Evolutionary conservation across 257 asterid genomes (phyloP), one percentile per base, ranked within the genome.

Genomic region (Solanum microdontum): DNA sequence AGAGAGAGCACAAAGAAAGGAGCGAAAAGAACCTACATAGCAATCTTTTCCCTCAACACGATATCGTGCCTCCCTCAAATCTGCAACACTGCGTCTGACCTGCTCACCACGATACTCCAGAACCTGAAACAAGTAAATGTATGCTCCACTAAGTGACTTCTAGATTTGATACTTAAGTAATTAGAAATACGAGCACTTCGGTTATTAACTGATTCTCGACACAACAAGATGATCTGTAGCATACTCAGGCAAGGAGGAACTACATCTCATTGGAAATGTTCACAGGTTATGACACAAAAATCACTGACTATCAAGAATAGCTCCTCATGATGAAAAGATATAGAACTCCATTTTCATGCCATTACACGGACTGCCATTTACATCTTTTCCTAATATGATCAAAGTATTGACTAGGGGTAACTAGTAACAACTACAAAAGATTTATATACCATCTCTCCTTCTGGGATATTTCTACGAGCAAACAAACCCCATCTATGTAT

Each of bases 401-500:
- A 48, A 82, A 17, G 85, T 19, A 82, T 30, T 82, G 6, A 48
- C 85, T 48, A 48, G 37, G 28, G 69, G 19, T 10, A 17, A 82
- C 40, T 66, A 48, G 69, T 48, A 28, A 82, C 28, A 82, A 48
- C 40, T 48, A 10, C 23, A 82, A 30, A 48, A 82, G 69, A 82
- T 43, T 24, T 43, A 88, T 86, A 82, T 93, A 95, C 99, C 99
- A 96, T 96, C 88, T 97, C 99, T 90, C 99, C 99, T 92, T 96
- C 99, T 24, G 89, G 92, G 88, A 97, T 96, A 90, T 93, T 87
- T 90, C 95, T 91, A 85, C 98, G 95, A 30, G 99, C 99, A 92
- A 97, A 97, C 45, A 97, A 95, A 88, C 99, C 99, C 99, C 99
- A 97, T 82, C 99, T 97, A 84, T 97, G 99, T 87, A 97, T 96